Evolutionary conservation across 441 rosid species (phyloP), one percentile per base, ranked within the genome.

Genomic region (Corymbia calophylla): DNA sequence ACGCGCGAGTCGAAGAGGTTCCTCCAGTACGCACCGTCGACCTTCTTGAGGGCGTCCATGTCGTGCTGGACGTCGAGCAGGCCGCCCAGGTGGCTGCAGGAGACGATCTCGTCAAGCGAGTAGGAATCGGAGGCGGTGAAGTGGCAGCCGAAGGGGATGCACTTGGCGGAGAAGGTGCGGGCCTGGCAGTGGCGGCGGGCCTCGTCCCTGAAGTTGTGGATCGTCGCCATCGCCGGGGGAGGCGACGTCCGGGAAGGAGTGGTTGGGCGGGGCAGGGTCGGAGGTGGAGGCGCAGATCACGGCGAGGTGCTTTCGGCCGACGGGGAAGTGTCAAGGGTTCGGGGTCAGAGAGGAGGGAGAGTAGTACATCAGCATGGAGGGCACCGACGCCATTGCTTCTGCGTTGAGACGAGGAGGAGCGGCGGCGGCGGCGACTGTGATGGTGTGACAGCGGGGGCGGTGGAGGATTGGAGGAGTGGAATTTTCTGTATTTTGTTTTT

Each of bases 41-140:
- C 94, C 49, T 91, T 88, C 90, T 90, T 92, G 85, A 95, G 89
- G 48, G 95, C 95, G 39, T 93, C 93, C 93, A 94, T 93, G 88
- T 96, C 95, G 90, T 96, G 97, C 84, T 92, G 93, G 3, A 96
- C 95, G 87, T 95, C 97, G 32, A 96, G 95, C 73, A 94, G 88
- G 29, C 94, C 95, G 5, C 97, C 96, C 32, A 94, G 94, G 86
- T 93, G 94, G 90, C 95, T 93, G 9, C 96, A 94, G 93, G 94
- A 95, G 15, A 95, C 95, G 91, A 96, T 93, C 91, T 96, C 95
- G 87, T 96, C 97, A 55, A 96, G 96, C 25, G 96, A 96, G 91
- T 93, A 95, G 21, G 85, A 91, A 91, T 94, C 97, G 49, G 88
- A 70, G 70, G 95, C 92, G 82, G 90, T 91, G 17, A 92, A 93